These are phyloP conservation scores for Candida boidinii DNA, from an alignment of 805 yeast species.

Conservation along the genomic window DNA sequence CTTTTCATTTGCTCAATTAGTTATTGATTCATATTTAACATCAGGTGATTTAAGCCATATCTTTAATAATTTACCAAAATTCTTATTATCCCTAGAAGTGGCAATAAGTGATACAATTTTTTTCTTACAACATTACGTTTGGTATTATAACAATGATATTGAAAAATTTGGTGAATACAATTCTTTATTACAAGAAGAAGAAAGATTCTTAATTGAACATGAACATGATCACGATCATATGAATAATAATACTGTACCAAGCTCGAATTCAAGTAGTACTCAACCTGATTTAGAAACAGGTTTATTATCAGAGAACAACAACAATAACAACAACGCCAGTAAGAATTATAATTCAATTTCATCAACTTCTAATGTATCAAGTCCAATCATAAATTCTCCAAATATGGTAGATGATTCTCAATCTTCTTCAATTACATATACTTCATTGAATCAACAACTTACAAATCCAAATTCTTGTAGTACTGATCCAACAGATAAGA, in stretches of 20 bases:
- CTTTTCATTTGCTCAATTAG: constrained; percentile 21
- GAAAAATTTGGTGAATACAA: constrained; percentile 14
- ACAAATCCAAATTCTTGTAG: constrained; percentile 4
- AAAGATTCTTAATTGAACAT: constrained; percentile 22
- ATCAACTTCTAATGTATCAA: too few relatives aligned
- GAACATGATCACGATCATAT: constrained; percentile 24
- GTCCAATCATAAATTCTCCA: too few relatives aligned
- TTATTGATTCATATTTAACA: constrained; percentile 19
- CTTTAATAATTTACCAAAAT: constrained; percentile 24
- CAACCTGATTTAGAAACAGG: too few relatives aligned
- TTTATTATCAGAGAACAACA: too few relatives aligned
- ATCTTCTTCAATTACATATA: too few relatives aligned
- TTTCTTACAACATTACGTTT: constrained; percentile 24
- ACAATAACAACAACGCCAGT: too few relatives aligned
- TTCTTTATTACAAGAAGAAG: constrained; percentile 22
- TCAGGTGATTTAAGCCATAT: constrained; percentile 17
- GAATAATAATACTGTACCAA: background rate
- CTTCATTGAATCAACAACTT: too few relatives aligned
- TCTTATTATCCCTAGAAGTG: constrained; percentile 23
- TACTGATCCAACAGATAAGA: constrained; percentile 12
- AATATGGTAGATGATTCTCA: too few relatives aligned
- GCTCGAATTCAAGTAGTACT: background rate
- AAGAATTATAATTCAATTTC: too few relatives aligned
- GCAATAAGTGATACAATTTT: constrained; percentile 20
- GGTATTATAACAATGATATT: constrained; percentile 19